Percentiles rank a stretch among this genome's conserved stretches.
Conservation (phyloP, 805 yeast species). For the Zygosaccharomyces lentus region DNA sequence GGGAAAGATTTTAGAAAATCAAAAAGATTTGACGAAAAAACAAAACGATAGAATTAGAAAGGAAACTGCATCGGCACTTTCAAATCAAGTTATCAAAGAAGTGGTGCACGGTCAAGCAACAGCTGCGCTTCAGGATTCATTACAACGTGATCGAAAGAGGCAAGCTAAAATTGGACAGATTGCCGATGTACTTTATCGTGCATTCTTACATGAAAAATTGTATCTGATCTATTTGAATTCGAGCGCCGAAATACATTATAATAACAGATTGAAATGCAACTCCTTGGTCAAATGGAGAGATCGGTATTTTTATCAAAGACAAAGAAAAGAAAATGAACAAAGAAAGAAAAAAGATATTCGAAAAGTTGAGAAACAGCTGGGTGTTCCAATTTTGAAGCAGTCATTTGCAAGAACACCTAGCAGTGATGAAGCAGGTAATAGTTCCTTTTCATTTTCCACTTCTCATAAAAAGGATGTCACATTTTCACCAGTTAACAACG, state of each 20-base stretch:
- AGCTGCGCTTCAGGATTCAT: background rate
- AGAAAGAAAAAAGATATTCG: slow-evolving; percentile 42
- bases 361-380: slow-evolving; percentile 35
- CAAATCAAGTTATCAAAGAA: slow-evolving; percentile 9
- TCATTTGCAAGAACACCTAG: slow-evolving; percentile 22
- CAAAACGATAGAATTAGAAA: slow-evolving; percentile 20
- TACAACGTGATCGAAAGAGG: slow-evolving; percentile 7
- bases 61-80: slow-evolving; percentile 17
- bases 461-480: slow-evolving; percentile 21
- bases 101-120: slow-evolving; percentile 8
- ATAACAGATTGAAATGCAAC: slow-evolving; percentile 31
- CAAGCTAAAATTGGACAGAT: slow-evolving; percentile 35
- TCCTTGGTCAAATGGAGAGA: slow-evolving; percentile 34
- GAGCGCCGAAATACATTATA: slow-evolving; percentile 43
- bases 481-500: slow-evolving; percentile 27
- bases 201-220: slow-evolving; percentile 57
- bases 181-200: slow-evolving; percentile 50
- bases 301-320: slow-evolving; percentile 27
- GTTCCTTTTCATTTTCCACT: slow-evolving; percentile 21
- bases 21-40: slow-evolving; percentile 4
- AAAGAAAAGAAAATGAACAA: slow-evolving; percentile 33
- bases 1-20: slow-evolving; percentile 7
- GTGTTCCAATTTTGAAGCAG: slow-evolving; percentile 31
- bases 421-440: slow-evolving; percentile 9
- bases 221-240: slow-evolving; percentile 41